These are phyloP conservation scores for Penicillium waksmanii DNA, from an alignment of 495 filamentous ascomycete genomes.

Conservation along the genomic window DNA sequence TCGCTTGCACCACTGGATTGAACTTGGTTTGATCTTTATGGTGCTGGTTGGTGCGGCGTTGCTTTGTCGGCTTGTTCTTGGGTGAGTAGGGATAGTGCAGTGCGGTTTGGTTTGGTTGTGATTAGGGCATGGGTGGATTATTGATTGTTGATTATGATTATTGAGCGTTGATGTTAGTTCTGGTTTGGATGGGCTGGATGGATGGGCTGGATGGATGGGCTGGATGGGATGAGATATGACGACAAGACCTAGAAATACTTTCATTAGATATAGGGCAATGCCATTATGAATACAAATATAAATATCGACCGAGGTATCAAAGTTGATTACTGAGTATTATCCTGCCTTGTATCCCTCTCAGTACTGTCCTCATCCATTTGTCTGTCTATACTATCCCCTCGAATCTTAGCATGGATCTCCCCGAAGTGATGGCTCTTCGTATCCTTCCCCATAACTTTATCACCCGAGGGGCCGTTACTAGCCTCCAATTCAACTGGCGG, in stretches of 20 bases:
- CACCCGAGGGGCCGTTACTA: too few species aligned
- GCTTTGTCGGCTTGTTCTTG: constrained; percentile 30
- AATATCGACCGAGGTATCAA: too few species aligned
- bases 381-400: too few species aligned
- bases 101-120: not conserved
- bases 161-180: too few species aligned
- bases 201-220: not conserved
- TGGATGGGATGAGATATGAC: constrained; percentile 8
- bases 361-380: not conserved
- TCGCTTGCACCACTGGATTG: constrained; percentile 52
- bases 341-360: not conserved
- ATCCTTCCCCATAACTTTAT: too few species aligned
- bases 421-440: too few species aligned
- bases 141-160: constrained; percentile 7
- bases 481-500: too few species aligned
- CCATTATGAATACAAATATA: constrained; percentile 1
- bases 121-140: not conserved
- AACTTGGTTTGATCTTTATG: constrained; percentile 60
- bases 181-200: not conserved
- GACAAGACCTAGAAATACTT: constrained; percentile 8
- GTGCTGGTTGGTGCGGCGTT: constrained; percentile 42
- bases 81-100: constrained; percentile 1
- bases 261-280: constrained; percentile 2
- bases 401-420: too few species aligned
- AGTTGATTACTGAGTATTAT: too few species aligned